Evolutionary conservation across 2,329 filamentous ascomycete species (phyloP).

Genomic region (Achaetomium macrosporum): DNA sequence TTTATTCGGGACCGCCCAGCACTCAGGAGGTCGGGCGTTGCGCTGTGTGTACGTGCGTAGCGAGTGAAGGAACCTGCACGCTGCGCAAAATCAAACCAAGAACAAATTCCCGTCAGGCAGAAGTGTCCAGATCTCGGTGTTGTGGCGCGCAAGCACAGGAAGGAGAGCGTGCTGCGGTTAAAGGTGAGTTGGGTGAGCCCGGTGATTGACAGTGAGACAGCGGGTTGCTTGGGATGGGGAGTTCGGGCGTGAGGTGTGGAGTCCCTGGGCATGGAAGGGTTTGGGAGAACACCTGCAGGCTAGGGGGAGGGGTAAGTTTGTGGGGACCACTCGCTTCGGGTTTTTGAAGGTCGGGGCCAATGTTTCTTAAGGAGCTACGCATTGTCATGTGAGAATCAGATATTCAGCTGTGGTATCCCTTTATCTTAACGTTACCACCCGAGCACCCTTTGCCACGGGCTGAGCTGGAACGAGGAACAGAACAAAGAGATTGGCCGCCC

Average conservation of each 20-base stretch:
- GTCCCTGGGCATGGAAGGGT: not conserved
- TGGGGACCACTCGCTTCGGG: conserved; percentile 1
- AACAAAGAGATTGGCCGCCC: conserved; percentile 6
- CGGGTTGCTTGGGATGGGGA: conserved; percentile 5
- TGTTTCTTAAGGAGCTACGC: conserved; percentile 1
- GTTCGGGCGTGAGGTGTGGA: conserved; percentile 5
- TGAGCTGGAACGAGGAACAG: not conserved
- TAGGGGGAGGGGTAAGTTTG: conserved; percentile 17
- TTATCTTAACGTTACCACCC: not conserved
- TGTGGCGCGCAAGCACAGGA: not conserved
- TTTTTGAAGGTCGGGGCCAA: not conserved
- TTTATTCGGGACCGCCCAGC: not conserved
- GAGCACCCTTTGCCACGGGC: not conserved
- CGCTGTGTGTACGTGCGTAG: not conserved
- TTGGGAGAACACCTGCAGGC: conserved; percentile 5
- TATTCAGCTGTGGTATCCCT: not conserved
- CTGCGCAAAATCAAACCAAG: not conserved
- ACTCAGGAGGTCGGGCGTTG: not conserved
- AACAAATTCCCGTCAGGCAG: not conserved
- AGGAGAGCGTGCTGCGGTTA: not conserved
- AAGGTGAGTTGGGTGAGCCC: not conserved
- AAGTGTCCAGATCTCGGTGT: not conserved
- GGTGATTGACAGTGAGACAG: conserved; percentile 9
- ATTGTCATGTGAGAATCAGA: not conserved
- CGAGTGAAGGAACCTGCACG: not conserved